Conservation (phyloP, 495 filamentous ascomycete species). For the Aspergillus egyptiacus region DNA sequence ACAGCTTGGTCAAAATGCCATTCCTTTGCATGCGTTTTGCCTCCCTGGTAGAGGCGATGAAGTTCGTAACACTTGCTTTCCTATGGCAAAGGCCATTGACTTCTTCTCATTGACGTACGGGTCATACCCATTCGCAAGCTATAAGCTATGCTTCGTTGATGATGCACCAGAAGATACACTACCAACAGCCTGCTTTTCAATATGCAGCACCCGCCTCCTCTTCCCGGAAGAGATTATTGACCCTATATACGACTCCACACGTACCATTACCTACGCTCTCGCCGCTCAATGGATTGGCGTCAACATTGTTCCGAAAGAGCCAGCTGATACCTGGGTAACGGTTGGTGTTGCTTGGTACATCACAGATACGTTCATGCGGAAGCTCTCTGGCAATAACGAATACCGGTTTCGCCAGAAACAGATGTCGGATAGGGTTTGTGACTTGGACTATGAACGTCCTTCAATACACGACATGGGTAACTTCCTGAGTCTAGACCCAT, state of each 20-base stretch:
- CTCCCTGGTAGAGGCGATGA: constrained; percentile 75
- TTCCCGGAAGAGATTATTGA: constrained; percentile 79
- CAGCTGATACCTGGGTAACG: constrained; percentile 84
- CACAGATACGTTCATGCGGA: constrained; percentile 83
- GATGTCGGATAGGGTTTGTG: constrained; percentile 71
- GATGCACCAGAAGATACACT: constrained; percentile 68
- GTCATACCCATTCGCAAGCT: constrained; percentile 78
- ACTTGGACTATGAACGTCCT: constrained; percentile 74
- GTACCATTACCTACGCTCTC: constrained; percentile 71
- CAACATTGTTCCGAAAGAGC: constrained; percentile 72
- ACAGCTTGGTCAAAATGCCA: constrained; percentile 73
- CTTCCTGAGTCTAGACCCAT: constrained; percentile 69
- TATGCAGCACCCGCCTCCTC: constrained; percentile 82
- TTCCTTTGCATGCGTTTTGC: constrained; percentile 83
- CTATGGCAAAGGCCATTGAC: constrained; percentile 72
- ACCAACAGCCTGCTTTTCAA: constrained; percentile 71
- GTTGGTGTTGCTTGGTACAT: constrained; percentile 90
- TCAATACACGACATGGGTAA: constrained; percentile 76
- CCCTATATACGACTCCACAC: constrained; percentile 68
- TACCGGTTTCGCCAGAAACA: constrained; percentile 87
- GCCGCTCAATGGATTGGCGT: constrained; percentile 94
- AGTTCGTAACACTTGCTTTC: constrained; percentile 75
- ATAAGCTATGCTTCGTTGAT: constrained; percentile 90
- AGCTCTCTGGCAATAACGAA: constrained; percentile 88
- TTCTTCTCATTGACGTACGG: constrained; percentile 79